Evolutionary conservation across 441 rosid species (phyloP).

Genomic region (Adansonia madagascariensis): DNA sequence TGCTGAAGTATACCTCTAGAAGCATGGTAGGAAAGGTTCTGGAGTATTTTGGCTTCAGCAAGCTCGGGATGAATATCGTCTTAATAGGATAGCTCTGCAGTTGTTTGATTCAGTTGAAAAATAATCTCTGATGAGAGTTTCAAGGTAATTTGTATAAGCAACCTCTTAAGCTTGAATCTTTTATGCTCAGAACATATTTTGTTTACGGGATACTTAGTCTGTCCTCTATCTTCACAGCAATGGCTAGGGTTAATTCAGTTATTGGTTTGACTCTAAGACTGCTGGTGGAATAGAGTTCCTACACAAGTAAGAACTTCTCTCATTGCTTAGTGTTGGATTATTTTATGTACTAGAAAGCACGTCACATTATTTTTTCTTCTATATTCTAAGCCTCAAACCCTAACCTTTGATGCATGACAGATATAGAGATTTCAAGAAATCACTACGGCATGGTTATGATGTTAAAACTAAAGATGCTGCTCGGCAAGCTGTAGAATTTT

Average conservation of each 20-base stretch:
- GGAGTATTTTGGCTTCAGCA: too few relatives aligned
- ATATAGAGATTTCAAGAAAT: slow-evolving; percentile 91
- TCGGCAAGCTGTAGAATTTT: slow-evolving; percentile 68
- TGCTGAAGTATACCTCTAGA: slow-evolving; percentile 87
- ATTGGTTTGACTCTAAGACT: slow-evolving; percentile 72
- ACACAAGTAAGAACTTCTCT: slow-evolving; percentile 57
- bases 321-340: slow-evolving; percentile 17
- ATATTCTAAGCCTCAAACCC: neutral
- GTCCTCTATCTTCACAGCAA: slow-evolving; percentile 55
- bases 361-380: too few relatives aligned
- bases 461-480: slow-evolving; percentile 63
- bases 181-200: neutral
- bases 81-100: slow-evolving; percentile 65
- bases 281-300: slow-evolving; percentile 91
- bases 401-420: slow-evolving; percentile 39
- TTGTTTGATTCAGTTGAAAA: slow-evolving; percentile 87
- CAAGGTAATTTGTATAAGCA: slow-evolving; percentile 48
- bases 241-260: slow-evolving; percentile 89
- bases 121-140: slow-evolving; percentile 86
- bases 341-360: too few relatives aligned
- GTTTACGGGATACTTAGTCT: neutral
- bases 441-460: slow-evolving; percentile 58
- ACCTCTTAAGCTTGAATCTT: neutral
- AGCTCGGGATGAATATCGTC: too few relatives aligned
- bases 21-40: slow-evolving; percentile 83